Percentiles rank a stretch among this genome's conserved stretches.
Conservation (phyloP, 2,329 filamentous ascomycete species). For the Chaetomium sp. region DNA sequence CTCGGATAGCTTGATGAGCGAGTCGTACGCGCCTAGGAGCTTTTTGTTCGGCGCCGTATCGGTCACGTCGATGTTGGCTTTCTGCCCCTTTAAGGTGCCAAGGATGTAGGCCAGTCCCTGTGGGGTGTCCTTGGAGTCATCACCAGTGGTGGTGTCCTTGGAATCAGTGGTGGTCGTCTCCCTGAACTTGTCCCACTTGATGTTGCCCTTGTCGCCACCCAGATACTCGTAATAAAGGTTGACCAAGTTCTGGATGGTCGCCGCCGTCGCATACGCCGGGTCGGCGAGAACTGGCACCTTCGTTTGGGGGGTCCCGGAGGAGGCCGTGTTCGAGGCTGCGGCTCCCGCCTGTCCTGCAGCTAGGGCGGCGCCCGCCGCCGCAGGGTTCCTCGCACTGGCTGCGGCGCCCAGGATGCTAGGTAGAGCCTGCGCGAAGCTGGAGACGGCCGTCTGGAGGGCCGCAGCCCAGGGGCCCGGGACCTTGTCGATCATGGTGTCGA, state of each 20-base stretch:
- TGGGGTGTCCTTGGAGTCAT: background rate
- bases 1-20: slow-evolving; percentile 4
- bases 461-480: slow-evolving; percentile 7
- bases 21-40: slow-evolving; percentile 1
- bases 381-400: background rate
- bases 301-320: background rate
- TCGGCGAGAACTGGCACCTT: background rate
- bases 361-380: background rate
- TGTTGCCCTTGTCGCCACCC: slow-evolving; percentile 4
- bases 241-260: slow-evolving; percentile 2
- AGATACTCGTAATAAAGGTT: background rate
- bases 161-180: background rate
- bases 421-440: background rate
- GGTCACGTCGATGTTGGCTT: slow-evolving; percentile 9
- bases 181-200: slow-evolving; percentile 14
- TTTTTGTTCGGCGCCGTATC: slow-evolving; percentile 8
- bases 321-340: background rate
- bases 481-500: slow-evolving; percentile 15
- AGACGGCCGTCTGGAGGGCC: slow-evolving; percentile 2
- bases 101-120: slow-evolving; percentile 9
- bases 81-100: slow-evolving; percentile 3
- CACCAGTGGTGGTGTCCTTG: background rate
- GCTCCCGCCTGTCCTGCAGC: background rate
- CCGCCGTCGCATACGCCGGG: slow-evolving; percentile 5
- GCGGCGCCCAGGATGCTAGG: slow-evolving; percentile 1